Conservation (phyloP, 306 rosid genomes). For the Cicer cuneatum region DNA sequence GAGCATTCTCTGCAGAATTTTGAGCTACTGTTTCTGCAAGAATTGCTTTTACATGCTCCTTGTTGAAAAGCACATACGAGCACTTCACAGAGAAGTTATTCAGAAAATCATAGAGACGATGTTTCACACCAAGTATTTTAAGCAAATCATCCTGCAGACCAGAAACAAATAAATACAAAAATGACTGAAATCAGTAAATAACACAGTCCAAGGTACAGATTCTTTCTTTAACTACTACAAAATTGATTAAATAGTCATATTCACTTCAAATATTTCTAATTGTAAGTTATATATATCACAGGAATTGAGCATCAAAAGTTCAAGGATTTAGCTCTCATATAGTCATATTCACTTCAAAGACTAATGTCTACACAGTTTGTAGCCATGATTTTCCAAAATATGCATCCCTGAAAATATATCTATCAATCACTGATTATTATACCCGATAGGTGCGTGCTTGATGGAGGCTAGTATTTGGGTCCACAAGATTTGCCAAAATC, state of each 20-base stretch:
- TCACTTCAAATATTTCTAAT: no score
- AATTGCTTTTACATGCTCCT: slow-evolving; percentile 85
- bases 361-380: slow-evolving; percentile 23
- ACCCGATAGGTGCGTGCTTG: slow-evolving; percentile 77
- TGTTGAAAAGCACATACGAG: slow-evolving; percentile 89
- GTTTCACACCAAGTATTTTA: slow-evolving; percentile 87
- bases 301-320: slow-evolving; percentile 21
- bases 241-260: neutral
- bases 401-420: slow-evolving; percentile 5
- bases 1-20: slow-evolving; percentile 63
- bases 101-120: slow-evolving; percentile 82
- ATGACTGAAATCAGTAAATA: slow-evolving; percentile 33
- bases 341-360: slow-evolving; percentile 23
- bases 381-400: slow-evolving; percentile 26
- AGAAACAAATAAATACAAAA: slow-evolving; percentile 15
- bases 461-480: slow-evolving; percentile 75
- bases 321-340: slow-evolving; percentile 20
- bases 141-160: slow-evolving; percentile 83
- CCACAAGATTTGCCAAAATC: slow-evolving; percentile 83
- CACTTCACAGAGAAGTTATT: slow-evolving; percentile 75
- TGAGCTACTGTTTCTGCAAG: slow-evolving; percentile 65
- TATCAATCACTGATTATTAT: slow-evolving; percentile 42
- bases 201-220: slow-evolving; percentile 36
- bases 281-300: slow-evolving; percentile 6
- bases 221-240: slow-evolving; percentile 21